Base-by-base conservation (phyloP, 2,329 filamentous ascomycete genomes). In the Fonsecaea pugnacius region DNA sequence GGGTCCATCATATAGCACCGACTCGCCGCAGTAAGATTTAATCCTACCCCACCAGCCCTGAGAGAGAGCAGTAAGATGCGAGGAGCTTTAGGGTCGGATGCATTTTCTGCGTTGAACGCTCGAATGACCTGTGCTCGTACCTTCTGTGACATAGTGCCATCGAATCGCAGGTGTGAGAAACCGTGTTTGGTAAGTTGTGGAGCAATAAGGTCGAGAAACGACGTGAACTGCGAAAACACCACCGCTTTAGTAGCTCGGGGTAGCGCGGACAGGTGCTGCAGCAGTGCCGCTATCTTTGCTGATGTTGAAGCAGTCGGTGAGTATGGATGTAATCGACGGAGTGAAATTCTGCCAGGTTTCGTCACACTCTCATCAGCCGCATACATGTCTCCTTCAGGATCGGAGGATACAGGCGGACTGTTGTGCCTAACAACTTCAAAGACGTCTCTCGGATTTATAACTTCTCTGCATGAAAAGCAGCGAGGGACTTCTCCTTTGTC, bases 1-100 rank as follows among this genome's bases (percentile, higher is more conserved):
- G 95, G 95, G 77, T 99, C 95, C 95, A 99, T 98, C 91, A 99
- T 96, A 79, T 90, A 99, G 4, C 99, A 96, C 60, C 91, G 83
- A 68, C 89, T 91, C 5, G 95, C 95, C 70, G 88, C 89, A 0
- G 94, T 98, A 66, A 99, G 78, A 74, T 99, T 99, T 50, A 99
- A 82, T 0, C 95, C 95, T 0, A 99, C 95, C 27, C 95, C 96
- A 4, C 96, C 95, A 0, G 96, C 95, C 21, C 92, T 85, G 62
- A 99, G 81, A 71, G 89, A 94, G 58, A 99, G 85, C 1, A 99
- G 82, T 3, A 99, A 80, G 1, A 99, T 86, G 67, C 73, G 63
- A 43, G 77, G 75, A 35, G 69, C 57, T 18, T 69, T 63, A 3
- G 72, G 67, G 8, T 68, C 63, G 3, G 73, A 67, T 3, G 70